Base-by-base conservation (phyloP, 2,329 filamentous ascomycete species). In the Xylariaceae sp. region DNA sequence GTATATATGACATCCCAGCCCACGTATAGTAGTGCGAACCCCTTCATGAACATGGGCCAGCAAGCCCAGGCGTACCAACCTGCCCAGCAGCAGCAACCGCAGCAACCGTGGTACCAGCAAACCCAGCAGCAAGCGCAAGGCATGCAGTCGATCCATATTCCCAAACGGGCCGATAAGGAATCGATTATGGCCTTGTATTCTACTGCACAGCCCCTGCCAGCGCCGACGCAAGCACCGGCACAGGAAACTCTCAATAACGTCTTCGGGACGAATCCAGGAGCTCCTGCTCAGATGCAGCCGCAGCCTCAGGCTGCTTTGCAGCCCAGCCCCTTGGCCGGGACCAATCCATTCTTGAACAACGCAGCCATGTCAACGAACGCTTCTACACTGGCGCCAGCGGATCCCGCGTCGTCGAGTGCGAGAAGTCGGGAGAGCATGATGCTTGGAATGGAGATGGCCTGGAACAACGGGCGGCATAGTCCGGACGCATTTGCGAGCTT, bases 401-500 rank as follows among this genome's bases (percentile, higher is more conserved):
- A 66, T 55, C 42, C 68, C 37, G 55, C 66, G 3, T 54, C 66
- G 3, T 64, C 67, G 64, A 23, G 63, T 66, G 82, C 69, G 74
- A 83, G 75, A 72, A 92, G 88, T 68, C 82, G 88, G 53, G 89
- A 92, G 69, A 92, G 88, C 72, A 83, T 90, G 71, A 83, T 79
- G 57, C 80, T 85, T 65, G 82, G 88, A 47, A 78, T 84, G 72
- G 83, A 84, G 58, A 82, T 86, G 77, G 80, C 82, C 51, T 86
- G 83, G 83, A 79, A 79, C 67, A 87, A 86, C 67, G 89, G 89
- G 8, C 78, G 89, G 48, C 88, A 92, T 69, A 91, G 88, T 67
- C 89, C 89, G 2, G 89, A 92, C 73, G 89, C 89, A 11, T 92
- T 92, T 78, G 85, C 88, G 2, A 89, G 87, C 54, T 76, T 92